phyloP scores from a whole-genome alignment of 441 rosid species.

The Rhodomyrtus psidioides region DNA sequence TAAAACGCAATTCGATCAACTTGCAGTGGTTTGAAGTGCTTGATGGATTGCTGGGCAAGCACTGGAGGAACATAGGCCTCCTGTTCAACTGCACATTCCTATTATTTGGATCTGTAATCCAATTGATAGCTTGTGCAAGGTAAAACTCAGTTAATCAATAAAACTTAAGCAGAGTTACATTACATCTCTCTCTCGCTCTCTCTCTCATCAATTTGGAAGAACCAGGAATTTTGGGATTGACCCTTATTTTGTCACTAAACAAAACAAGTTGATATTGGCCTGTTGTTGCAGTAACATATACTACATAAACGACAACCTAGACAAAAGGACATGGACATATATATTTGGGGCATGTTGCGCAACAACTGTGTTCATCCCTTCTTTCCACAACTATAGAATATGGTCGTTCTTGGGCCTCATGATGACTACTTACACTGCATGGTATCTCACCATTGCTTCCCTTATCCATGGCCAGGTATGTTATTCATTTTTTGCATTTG shows the following conservation, averaged over 20 bases:
- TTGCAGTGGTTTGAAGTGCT: slow-evolving; percentile 69
- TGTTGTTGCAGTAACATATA: slow-evolving; percentile 54
- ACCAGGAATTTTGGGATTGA: background rate
- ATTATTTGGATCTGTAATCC: slow-evolving; percentile 71
- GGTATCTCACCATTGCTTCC: slow-evolving; percentile 68
- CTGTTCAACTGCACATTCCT: slow-evolving; percentile 73
- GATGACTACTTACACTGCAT: slow-evolving; percentile 70
- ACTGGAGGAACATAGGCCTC: slow-evolving; percentile 65
- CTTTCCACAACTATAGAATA: slow-evolving; percentile 65
- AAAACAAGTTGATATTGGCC: background rate
- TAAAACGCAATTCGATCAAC: background rate
- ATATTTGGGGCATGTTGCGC: slow-evolving; percentile 79
- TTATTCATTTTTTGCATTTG: background rate
- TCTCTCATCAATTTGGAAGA: background rate
- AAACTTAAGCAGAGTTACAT: background rate
- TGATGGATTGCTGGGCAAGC: slow-evolving; percentile 65
- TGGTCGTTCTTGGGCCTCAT: slow-evolving; percentile 75
- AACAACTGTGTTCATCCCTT: slow-evolving; percentile 67
- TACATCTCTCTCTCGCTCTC: background rate
- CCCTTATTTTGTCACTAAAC: background rate
- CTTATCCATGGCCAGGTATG: slow-evolving; percentile 60
- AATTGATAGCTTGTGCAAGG: slow-evolving; percentile 79
- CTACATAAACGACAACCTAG: slow-evolving; percentile 66
- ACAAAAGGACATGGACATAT: slow-evolving; percentile 81
- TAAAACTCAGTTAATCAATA: background rate